phyloP scores from a whole-genome alignment of 1,284 basidiomycete genomes.

The Ganoderma sinense region DNA sequence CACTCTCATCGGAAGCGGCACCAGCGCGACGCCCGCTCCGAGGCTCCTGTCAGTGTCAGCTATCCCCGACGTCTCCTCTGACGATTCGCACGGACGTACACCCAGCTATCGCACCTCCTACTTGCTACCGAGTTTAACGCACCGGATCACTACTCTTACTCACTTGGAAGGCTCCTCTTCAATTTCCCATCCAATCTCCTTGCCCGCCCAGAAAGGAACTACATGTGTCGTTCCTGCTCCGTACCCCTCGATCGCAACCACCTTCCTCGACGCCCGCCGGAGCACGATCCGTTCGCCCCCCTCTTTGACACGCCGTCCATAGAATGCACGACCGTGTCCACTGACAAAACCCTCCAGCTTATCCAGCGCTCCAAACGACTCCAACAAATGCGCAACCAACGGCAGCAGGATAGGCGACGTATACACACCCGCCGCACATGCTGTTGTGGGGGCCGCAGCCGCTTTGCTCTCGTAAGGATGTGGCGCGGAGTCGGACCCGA shows the following conservation, averaged over 20 bases:
- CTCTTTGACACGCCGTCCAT: slow-evolving; percentile 53
- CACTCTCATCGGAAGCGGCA: not conserved
- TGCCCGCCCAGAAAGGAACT: slow-evolving; percentile 94
- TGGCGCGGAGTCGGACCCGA: slow-evolving; percentile 97
- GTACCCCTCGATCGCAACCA: slow-evolving; percentile 57
- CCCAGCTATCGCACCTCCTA: not conserved
- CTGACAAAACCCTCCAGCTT: slow-evolving; percentile 84
- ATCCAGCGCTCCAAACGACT: slow-evolving; percentile 87
- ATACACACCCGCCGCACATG: slow-evolving; percentile 94
- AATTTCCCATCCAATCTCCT: slow-evolving; percentile 86
- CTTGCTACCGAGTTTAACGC: not conserved
- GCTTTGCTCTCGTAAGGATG: slow-evolving; percentile 88
- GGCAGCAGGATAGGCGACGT: slow-evolving; percentile 92
- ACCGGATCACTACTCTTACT: not conserved
- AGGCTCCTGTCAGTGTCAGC: not conserved
- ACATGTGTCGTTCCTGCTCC: slow-evolving; percentile 65
- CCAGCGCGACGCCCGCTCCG: not conserved
- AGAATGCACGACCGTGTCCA: slow-evolving; percentile 82
- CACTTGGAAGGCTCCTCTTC: slow-evolving; percentile 29
- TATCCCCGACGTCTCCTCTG: not conserved
- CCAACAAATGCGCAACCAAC: slow-evolving; percentile 84
- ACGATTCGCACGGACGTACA: not conserved
- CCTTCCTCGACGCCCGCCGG: slow-evolving; percentile 47
- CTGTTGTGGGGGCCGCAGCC: slow-evolving; percentile 71
- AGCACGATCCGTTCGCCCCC: slow-evolving; percentile 42